Conservation (phyloP, 331 rosid species). For the Pyracantha coccinea region DNA sequence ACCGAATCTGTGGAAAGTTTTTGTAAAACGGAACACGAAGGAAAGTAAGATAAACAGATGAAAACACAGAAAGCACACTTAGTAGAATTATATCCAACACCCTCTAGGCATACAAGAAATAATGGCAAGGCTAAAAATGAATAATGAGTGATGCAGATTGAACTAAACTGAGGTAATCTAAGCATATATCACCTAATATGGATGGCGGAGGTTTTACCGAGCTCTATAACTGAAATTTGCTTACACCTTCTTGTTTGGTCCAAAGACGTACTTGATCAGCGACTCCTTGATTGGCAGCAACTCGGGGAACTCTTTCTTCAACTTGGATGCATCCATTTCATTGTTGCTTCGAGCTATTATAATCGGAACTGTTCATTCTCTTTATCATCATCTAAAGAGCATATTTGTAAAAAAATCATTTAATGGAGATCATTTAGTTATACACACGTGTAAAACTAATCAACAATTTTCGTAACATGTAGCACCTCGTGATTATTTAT, state of each 20-base stretch:
- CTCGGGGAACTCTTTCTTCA: constrained; percentile 78
- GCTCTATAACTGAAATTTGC: constrained; percentile 12
- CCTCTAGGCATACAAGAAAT: constrained; percentile 19
- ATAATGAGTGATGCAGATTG: constrained; percentile 19
- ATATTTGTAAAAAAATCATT: too few relatives aligned
- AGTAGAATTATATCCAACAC: constrained; percentile 17
- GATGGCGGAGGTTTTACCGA: constrained; percentile 17
- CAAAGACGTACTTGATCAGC: constrained; percentile 61
- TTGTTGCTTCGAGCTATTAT: constrained; percentile 66
- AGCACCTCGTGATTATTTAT: too few relatives aligned
- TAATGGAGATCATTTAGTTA: too few relatives aligned
- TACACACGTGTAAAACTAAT: too few relatives aligned
- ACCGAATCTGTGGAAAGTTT: constrained; percentile 13
- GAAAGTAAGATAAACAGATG: constrained; percentile 18
- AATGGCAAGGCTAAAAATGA: constrained; percentile 29
- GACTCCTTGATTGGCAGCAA: constrained; percentile 76
- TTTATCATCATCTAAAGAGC: too few relatives aligned
- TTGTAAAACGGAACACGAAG: constrained; percentile 7
- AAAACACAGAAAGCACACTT: constrained; percentile 17
- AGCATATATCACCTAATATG: constrained; percentile 12
- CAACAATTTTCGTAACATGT: too few relatives aligned
- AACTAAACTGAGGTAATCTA: not conserved
- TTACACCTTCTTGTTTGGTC: constrained; percentile 61
- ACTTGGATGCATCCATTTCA: constrained; percentile 73
- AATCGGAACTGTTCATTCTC: too few relatives aligned